Percentiles rank a stretch among this genome's conserved stretches.
Conservation (phyloP, 2,329 filamentous ascomycete genomes). For the Cadophora sp. region DNA sequence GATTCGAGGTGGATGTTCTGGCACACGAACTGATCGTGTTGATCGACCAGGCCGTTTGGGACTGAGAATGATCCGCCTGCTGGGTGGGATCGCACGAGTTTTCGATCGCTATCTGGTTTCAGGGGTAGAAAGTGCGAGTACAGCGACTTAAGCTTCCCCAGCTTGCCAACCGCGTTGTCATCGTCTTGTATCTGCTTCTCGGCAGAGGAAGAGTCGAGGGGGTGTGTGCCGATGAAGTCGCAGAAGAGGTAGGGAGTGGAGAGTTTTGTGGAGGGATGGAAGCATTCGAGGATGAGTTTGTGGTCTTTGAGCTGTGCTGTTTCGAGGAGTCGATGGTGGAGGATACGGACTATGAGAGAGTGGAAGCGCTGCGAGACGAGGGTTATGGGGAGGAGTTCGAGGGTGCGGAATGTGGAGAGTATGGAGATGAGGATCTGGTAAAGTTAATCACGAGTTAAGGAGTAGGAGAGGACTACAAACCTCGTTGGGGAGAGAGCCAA, state of each 20-base stretch:
- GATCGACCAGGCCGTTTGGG: slow-evolving; percentile 34
- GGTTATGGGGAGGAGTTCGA: slow-evolving; percentile 60
- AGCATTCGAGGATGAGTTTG: slow-evolving; percentile 78
- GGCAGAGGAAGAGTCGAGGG: slow-evolving; percentile 48
- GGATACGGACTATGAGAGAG: slow-evolving; percentile 64
- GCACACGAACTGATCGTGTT: slow-evolving; percentile 54
- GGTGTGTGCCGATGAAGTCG: slow-evolving; percentile 67
- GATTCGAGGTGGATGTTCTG: slow-evolving; percentile 71
- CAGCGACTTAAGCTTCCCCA: slow-evolving; percentile 52
- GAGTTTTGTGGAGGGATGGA: slow-evolving; percentile 73
- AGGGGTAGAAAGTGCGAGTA: slow-evolving; percentile 77
- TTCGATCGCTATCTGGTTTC: slow-evolving; percentile 58
- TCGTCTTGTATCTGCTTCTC: slow-evolving; percentile 34
- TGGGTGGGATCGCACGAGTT: slow-evolving; percentile 48
- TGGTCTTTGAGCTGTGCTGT: slow-evolving; percentile 64
- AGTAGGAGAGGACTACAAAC: slow-evolving; percentile 22
- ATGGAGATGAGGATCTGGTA: slow-evolving; percentile 60
- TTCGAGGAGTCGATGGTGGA: slow-evolving; percentile 68
- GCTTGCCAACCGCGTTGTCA: slow-evolving; percentile 47
- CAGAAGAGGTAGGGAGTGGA: slow-evolving; percentile 74
- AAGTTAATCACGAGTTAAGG: not conserved
- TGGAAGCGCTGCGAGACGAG: slow-evolving; percentile 68
- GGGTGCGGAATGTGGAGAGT: slow-evolving; percentile 55
- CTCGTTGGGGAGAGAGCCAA: slow-evolving; percentile 37
- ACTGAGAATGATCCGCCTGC: slow-evolving; percentile 47